Evolutionary conservation across 306 rosid genomes (phyloP).

Genomic region (Dryas drummondii): DNA sequence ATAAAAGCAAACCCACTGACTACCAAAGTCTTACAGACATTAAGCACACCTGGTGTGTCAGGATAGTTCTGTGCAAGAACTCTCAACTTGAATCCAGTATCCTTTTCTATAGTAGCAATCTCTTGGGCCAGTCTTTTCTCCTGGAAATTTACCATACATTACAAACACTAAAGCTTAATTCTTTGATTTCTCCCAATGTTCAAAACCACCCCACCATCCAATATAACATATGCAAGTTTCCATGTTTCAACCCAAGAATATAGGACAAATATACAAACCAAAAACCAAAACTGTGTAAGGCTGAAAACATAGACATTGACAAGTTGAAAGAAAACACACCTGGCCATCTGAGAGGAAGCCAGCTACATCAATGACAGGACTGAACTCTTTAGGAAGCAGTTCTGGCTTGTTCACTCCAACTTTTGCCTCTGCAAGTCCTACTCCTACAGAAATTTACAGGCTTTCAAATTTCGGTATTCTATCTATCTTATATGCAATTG

Average conservation of each 20-base stretch:
- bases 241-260: background rate
- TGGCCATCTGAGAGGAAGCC: slow-evolving; percentile 97
- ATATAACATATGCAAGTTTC: background rate
- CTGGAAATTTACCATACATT: slow-evolving; percentile 37
- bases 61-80: slow-evolving; percentile 96
- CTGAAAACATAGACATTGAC: background rate
- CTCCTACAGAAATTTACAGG: slow-evolving; percentile 31
- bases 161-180: background rate
- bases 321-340: slow-evolving; percentile 36
- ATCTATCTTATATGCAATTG: background rate
- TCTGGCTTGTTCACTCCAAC: slow-evolving; percentile 90
- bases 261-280: background rate
- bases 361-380: slow-evolving; percentile 88
- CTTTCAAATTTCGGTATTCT: background rate
- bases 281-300: background rate
- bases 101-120: slow-evolving; percentile 66
- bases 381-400: slow-evolving; percentile 82
- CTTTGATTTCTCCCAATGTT: background rate
- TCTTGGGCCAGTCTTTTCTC: slow-evolving; percentile 74
- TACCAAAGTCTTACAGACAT: background rate
- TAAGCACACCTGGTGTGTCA: slow-evolving; percentile 71
- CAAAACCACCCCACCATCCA: background rate
- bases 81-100: slow-evolving; percentile 83
- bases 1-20: background rate
- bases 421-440: slow-evolving; percentile 63